These are phyloP conservation scores for Daldinia eschscholtzii DNA, from an alignment of 2,329 filamentous ascomycete genomes.

Conservation along the genomic window DNA sequence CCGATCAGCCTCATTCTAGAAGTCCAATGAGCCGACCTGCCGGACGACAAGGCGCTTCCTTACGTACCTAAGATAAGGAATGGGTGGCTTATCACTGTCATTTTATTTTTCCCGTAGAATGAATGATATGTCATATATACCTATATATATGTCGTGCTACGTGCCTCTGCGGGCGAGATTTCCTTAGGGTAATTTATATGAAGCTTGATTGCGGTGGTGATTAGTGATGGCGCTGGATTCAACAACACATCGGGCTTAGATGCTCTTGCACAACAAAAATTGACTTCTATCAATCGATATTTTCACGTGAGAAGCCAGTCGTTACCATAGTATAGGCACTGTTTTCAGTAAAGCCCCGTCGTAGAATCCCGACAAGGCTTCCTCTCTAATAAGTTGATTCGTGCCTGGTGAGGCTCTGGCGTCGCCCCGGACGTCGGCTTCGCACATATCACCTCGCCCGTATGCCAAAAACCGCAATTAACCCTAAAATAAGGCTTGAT, in stretches of 20 bases:
- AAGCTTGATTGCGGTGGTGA: not conserved
- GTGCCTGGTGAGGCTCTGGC: slow-evolving; percentile 3
- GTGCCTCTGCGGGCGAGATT: not conserved
- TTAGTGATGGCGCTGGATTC: no score
- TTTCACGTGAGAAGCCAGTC: not conserved
- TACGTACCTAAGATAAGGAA: slow-evolving; percentile 34
- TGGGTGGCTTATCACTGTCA: no score
- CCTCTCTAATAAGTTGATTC: not conserved
- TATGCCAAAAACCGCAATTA: not conserved
- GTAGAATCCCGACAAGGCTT: not conserved
- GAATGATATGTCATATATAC: slow-evolving; percentile 31
- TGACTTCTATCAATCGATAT: not conserved
- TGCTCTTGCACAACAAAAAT: not conserved
- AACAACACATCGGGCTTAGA: not conserved
- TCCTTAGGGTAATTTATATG: slow-evolving; percentile 8
- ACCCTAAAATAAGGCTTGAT: not conserved
- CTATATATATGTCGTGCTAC: not conserved
- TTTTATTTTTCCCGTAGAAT: slow-evolving; percentile 20
- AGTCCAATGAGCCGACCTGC: slow-evolving; percentile 18
- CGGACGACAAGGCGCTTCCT: not conserved
- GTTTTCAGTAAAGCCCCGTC: not conserved
- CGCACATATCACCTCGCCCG: not conserved
- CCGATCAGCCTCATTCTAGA: slow-evolving; percentile 15
- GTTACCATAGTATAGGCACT: not conserved
- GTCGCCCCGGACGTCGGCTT: not conserved